Percentiles rank a stretch among this genome's conserved stretches.
Conservation (phyloP, 768 basidiomycete species). For the Hemileccinum impolitum region DNA sequence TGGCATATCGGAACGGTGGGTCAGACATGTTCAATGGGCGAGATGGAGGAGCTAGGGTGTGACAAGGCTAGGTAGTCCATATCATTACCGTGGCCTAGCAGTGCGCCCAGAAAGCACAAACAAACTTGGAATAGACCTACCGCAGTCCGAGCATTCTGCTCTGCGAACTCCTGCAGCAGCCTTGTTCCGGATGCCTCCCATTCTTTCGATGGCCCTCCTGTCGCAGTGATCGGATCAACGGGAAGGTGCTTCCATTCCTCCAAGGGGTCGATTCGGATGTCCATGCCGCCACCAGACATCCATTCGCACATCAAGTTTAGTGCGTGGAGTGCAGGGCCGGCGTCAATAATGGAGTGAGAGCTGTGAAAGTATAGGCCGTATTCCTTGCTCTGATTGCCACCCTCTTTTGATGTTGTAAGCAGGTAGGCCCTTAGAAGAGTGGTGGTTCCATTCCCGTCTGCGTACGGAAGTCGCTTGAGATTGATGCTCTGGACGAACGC, state of each 20-base stretch:
- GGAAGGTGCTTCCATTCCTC: slow-evolving; percentile 28
- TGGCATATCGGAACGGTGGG: slow-evolving; percentile 3
- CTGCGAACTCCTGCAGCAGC: slow-evolving; percentile 13
- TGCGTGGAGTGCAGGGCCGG: slow-evolving; percentile 18
- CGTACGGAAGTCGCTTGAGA: slow-evolving; percentile 19
- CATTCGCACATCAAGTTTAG: slow-evolving; percentile 23
- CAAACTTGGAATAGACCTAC: slow-evolving; percentile 8
- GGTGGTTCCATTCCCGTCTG: not conserved
- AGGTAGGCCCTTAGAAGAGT: slow-evolving; percentile 10
- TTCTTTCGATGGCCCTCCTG: slow-evolving; percentile 15
- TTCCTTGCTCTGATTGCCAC: not conserved
- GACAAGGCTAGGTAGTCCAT: slow-evolving; percentile 3
- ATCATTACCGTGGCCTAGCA: not conserved
- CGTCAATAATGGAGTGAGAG: slow-evolving; percentile 22
- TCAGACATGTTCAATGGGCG: slow-evolving; percentile 7
- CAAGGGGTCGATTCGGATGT: slow-evolving; percentile 5
- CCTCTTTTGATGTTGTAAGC: slow-evolving; percentile 6
- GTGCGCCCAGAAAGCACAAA: too few relatives aligned
- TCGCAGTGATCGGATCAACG: slow-evolving; percentile 24
- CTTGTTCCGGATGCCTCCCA: slow-evolving; percentile 15
- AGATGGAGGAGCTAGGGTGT: slow-evolving; percentile 8
- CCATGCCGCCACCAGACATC: slow-evolving; percentile 16
- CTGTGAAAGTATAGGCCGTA: slow-evolving; percentile 25
- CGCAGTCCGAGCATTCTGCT: not conserved
- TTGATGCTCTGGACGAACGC: slow-evolving; percentile 17